Evolutionary conservation across 2,329 filamentous ascomycete species (phyloP), one percentile per base, ranked within the genome.

Genomic region (Cercospora citrullina): DNA sequence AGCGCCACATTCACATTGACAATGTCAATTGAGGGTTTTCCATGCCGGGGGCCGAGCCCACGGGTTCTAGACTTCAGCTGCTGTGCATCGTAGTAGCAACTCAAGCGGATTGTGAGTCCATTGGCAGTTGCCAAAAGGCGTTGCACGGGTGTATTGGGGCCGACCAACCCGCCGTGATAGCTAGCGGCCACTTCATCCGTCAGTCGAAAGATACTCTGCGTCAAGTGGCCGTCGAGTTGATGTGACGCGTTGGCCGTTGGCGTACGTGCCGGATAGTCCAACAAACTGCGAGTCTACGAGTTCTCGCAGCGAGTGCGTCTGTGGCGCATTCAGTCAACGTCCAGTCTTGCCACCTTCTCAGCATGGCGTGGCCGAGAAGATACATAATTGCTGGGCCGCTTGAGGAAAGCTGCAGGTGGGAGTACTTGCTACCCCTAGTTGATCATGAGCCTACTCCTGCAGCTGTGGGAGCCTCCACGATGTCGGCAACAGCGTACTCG

Each of bases 401-500:
- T 14, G 18, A 51, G 45, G 18, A 23, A 51, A 5, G 45, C 45
- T 51, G 45, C 9, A 51, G 45, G 45, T 51, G 42, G 10, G 10
- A 12, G 8, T 48, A 3, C 10, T 21, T 21, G 3, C 4, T 48
- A 5, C 8, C 42, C 42, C 2, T 48, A 14, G 18, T 10, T 12
- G 42, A 18, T 51, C 45, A 51, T 21, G 45, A 21, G 42, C 59
- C 33, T 6, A 18, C 14, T n/a, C n/a, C 61, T 33, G 51, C 51
- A 9, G 60, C 33, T 21, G 23, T 45, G 9, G 31, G 36, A 26
- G 45, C 7, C 33, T 63, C 68, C 26, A 69, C 57, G 18, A 69
- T 64, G 8, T 70, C 66, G 26, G 62, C 64, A 5, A 69, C 71
- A 62, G 65, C 68, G 23, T 69, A 65, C 18, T 66, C 60, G 8